phyloP scores from a whole-genome alignment of 2,329 filamentous ascomycete species.

The Phaeosphaeriaceae sp. region DNA sequence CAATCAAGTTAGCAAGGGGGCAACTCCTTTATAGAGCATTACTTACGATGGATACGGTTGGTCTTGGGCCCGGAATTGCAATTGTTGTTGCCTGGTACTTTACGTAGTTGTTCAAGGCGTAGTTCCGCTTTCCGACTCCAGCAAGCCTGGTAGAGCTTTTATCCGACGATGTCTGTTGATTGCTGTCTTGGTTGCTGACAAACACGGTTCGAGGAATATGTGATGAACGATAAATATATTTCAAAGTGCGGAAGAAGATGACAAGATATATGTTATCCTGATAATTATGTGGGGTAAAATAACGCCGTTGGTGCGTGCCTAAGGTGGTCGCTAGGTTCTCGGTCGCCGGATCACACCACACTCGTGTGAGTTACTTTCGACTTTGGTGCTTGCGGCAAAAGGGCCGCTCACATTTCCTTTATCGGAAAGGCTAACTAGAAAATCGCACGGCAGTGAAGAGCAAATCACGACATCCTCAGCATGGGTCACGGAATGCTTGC shows the following conservation, averaged over 20 bases:
- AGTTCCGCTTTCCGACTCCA: too few relatives aligned
- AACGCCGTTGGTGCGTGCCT: constrained; percentile 1
- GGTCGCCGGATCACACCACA: constrained; percentile 30
- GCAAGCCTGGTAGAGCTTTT: neutral
- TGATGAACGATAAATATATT: neutral
- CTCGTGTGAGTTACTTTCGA: constrained; percentile 20
- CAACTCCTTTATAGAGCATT: too few relatives aligned
- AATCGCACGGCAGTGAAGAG: constrained; percentile 16
- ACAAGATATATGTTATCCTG: neutral
- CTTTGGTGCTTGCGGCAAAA: constrained; percentile 6
- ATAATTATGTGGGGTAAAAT: constrained; percentile 9
- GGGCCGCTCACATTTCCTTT: neutral
- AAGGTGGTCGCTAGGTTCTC: constrained; percentile 1
- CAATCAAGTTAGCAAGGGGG: too few relatives aligned
- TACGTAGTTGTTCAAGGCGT: too few relatives aligned
- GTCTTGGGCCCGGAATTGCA: too few relatives aligned
- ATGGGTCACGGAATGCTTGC: constrained; percentile 11
- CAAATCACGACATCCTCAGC: constrained; percentile 27
- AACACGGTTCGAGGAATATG: neutral
- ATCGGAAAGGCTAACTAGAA: neutral
- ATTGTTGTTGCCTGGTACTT: too few relatives aligned
- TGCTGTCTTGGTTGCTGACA: neutral
- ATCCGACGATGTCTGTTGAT: neutral
- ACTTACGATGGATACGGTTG: too few relatives aligned
- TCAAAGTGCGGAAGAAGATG: neutral